Evolutionary conservation across 2,329 filamentous ascomycete species (phyloP).

Genomic region (Fusarium pilosicola): DNA sequence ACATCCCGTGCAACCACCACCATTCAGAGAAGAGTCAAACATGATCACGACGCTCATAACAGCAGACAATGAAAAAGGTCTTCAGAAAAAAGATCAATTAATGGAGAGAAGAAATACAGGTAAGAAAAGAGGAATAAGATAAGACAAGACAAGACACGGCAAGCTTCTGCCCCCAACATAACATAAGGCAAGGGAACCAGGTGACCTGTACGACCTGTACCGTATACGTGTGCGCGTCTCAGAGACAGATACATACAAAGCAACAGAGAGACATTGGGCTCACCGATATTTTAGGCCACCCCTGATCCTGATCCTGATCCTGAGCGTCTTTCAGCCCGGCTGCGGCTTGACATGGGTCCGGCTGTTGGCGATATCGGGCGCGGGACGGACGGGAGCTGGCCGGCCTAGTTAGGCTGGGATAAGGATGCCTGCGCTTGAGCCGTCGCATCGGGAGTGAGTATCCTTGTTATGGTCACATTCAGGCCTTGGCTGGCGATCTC

Average conservation of each 20-base stretch:
- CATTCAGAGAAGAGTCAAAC: conserved; percentile 2
- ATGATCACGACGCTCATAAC: neutral
- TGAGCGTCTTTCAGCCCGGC: conserved; percentile 14
- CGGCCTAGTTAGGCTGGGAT: neutral
- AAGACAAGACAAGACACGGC: neutral
- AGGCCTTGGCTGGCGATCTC: neutral
- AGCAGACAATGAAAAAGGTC: no score
- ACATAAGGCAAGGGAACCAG: neutral
- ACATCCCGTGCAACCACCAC: conserved; percentile 37
- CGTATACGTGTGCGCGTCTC: conserved; percentile 1
- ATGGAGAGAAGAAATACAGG: neutral
- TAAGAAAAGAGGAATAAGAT: neutral
- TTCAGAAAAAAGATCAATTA: neutral
- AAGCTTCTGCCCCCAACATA: neutral
- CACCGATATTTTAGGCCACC: conserved; percentile 31
- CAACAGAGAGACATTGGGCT: conserved; percentile 4
- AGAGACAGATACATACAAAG: neutral
- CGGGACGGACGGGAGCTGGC: conserved; percentile 10
- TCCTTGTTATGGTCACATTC: neutral
- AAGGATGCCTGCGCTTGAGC: neutral
- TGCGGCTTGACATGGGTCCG: conserved; percentile 14
- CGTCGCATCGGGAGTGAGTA: conserved; percentile 3
- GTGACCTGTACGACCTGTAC: conserved; percentile 8
- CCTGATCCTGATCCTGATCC: conserved; percentile 6
- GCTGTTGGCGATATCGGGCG: conserved; percentile 32